Percentiles rank a stretch among this genome's conserved stretches.
phyloP scores from a whole-genome alignment of 1,284 basidiomycete species.

The Ceratobasidium sp. region DNA sequence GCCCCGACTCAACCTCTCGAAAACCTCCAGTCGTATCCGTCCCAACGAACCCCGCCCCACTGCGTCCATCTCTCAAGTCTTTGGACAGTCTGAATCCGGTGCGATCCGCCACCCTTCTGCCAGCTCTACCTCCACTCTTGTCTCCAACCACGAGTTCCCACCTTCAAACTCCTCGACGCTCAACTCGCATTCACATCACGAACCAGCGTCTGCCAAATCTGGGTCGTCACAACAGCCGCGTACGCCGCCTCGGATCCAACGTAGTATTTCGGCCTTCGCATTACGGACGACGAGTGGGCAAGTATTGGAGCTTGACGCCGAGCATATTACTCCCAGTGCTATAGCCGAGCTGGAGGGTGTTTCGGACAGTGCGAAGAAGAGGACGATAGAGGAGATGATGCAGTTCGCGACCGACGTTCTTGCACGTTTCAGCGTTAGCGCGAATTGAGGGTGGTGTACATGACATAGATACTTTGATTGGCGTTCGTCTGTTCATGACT shows the following conservation, averaged over 20 bases:
- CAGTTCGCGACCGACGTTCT: slow-evolving; percentile 75
- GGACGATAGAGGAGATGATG: slow-evolving; percentile 79
- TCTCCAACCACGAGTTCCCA: slow-evolving; percentile 29
- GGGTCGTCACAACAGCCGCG: slow-evolving; percentile 23
- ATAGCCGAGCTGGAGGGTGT: slow-evolving; percentile 81
- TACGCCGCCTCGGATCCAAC: slow-evolving; percentile 20
- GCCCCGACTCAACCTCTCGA: slow-evolving; percentile 29
- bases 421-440: slow-evolving; percentile 71
- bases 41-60: slow-evolving; percentile 24
- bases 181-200: slow-evolving; percentile 52
- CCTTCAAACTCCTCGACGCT: slow-evolving; percentile 38
- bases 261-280: slow-evolving; percentile 63
- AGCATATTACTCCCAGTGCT: slow-evolving; percentile 74
- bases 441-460: not conserved
- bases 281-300: slow-evolving; percentile 81
- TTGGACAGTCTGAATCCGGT: slow-evolving; percentile 67
- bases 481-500: slow-evolving; percentile 16
- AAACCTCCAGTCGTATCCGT: slow-evolving; percentile 55
- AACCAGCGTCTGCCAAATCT: slow-evolving; percentile 15
- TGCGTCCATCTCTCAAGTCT: slow-evolving; percentile 53
- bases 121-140: slow-evolving; percentile 36
- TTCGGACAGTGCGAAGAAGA: slow-evolving; percentile 81
- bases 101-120: slow-evolving; percentile 38
- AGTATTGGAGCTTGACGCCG: slow-evolving; percentile 81
- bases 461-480: slow-evolving; percentile 1